Percentiles rank a stretch among this genome's conserved stretches.
Evolutionary conservation across 1,284 basidiomycete genomes (phyloP).

Genomic region (Naganishia liquefaciens): DNA sequence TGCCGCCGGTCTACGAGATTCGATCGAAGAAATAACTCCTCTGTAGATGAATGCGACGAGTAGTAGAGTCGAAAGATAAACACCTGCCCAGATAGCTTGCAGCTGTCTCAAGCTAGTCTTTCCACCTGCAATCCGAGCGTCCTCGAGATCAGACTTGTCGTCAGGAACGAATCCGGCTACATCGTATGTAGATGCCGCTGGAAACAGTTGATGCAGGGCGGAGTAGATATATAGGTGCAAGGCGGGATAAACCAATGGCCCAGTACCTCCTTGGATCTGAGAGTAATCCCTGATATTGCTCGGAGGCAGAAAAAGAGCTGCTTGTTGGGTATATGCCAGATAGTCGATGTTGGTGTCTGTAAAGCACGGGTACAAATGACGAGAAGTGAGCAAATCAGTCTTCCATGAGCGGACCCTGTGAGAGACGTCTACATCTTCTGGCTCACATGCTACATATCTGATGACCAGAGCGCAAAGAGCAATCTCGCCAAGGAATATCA

Average conservation of each 20-base stretch:
- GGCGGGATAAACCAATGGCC: conserved; percentile 93
- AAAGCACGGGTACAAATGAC: not conserved
- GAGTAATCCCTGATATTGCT: conserved; percentile 72
- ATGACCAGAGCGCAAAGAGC: conserved; percentile 75
- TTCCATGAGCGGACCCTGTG: not conserved
- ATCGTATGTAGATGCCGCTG: conserved; percentile 7
- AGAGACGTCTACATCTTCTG: conserved; percentile 3
- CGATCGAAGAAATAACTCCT: conserved; percentile 5
- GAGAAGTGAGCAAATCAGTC: no score
- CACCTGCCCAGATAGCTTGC: conserved; percentile 72
- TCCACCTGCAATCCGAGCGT: conserved; percentile 51
- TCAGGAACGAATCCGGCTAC: conserved; percentile 25
- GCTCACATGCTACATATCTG: conserved; percentile 74
- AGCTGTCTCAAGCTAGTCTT: conserved; percentile 38
- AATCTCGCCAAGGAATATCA: conserved; percentile 71
- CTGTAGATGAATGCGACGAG: conserved; percentile 70
- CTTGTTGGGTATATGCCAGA: conserved; percentile 63
- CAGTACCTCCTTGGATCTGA: conserved; percentile 84
- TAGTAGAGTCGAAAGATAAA: conserved; percentile 70
- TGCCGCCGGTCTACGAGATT: not conserved
- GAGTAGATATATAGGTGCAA: conserved; percentile 85
- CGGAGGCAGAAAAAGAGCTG: conserved; percentile 67
- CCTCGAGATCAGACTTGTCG: conserved; percentile 5
- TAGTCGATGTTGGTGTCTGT: conserved; percentile 98
- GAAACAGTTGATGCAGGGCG: conserved; percentile 63